A percentile compares a stretch with the other conserved stretches of the same genome.
Conservation (phyloP, 345 rosid genomes). For the Lepidium aucheri region DNA sequence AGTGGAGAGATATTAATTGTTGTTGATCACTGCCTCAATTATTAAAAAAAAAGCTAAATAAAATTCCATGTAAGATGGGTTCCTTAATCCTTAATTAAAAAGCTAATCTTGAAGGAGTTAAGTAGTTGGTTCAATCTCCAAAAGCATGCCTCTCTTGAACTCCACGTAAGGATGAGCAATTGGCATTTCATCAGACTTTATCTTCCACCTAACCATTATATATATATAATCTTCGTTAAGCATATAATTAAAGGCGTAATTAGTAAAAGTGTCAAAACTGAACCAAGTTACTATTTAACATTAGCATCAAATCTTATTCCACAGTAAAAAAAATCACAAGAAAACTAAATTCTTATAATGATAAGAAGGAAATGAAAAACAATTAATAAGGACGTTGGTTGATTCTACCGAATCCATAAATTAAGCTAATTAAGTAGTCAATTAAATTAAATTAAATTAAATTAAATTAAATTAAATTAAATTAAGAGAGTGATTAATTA, state of each 20-base stretch:
- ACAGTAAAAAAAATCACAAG: background rate
- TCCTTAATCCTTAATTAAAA: background rate
- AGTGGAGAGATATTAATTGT: background rate
- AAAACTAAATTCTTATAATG: too few species aligned
- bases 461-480: too few species aligned
- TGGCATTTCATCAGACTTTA: conserved; percentile 58
- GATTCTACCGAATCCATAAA: background rate
- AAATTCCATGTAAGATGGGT: background rate
- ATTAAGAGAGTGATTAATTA: background rate
- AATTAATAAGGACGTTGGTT: background rate
- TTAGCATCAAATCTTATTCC: background rate
- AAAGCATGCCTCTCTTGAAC: conserved; percentile 51
- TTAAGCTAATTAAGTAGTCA: background rate
- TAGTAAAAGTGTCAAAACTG: background rate
- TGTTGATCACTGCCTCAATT: background rate
- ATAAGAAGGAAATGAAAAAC: too few species aligned
- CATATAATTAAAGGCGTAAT: background rate
- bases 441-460: too few species aligned
- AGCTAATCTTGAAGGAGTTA: background rate
- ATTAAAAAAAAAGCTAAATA: too few species aligned
- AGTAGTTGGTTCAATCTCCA: conserved; percentile 45
- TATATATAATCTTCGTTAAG: background rate
- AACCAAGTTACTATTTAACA: background rate
- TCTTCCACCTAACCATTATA: conserved; percentile 51
- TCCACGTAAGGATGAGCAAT: conserved; percentile 77